Evolutionary conservation across 352 stramenopile species (phyloP).

Genomic region (Stramenopiles sp.): DNA sequence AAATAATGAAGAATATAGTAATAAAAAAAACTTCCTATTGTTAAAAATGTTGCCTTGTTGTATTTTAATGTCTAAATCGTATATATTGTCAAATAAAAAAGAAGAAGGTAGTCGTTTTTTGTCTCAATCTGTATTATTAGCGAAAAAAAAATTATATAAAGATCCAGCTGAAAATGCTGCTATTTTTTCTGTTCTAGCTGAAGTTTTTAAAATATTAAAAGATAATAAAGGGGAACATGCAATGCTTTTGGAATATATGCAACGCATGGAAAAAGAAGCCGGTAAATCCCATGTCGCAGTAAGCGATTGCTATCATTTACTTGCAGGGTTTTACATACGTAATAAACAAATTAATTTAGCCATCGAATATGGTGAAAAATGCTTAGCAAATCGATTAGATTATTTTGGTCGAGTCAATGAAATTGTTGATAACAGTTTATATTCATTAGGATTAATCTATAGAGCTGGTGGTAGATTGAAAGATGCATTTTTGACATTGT

Average conservation of each 20-base stretch:
- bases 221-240: not conserved
- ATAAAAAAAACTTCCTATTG: not conserved
- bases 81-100: not conserved
- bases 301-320: not conserved
- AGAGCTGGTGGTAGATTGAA: not conserved
- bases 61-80: not conserved
- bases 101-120: not conserved
- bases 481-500: not conserved
- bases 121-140: not conserved
- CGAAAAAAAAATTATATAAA: not conserved
- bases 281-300: not conserved
- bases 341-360: not conserved
- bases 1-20: not conserved
- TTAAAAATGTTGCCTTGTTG: not conserved
- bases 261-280: not conserved
- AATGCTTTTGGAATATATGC: not conserved
- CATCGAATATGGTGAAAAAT: not conserved
- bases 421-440: not conserved
- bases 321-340: not conserved
- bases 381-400: not conserved
- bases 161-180: not conserved
- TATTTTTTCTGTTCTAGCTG: not conserved
- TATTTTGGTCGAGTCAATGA: not conserved
- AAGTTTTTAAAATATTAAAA: not conserved
- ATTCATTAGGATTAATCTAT: not conserved